Evolutionary conservation across 2,329 filamentous ascomycete species (phyloP), one percentile per base, ranked within the genome.

Genomic region (Xylaria sp.): DNA sequence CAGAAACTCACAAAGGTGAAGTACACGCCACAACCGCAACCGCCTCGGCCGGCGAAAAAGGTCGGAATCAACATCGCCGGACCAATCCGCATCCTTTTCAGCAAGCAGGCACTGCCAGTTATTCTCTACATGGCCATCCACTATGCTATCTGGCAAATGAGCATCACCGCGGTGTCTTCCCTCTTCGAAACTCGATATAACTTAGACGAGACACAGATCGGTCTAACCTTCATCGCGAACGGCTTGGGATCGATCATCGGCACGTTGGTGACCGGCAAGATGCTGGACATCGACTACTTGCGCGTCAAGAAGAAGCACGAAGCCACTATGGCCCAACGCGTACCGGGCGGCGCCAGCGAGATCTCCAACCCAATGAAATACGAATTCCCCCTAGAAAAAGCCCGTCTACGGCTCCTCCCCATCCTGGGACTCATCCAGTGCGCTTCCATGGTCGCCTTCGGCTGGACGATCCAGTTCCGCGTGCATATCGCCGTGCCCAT

Each of bases 131-230:
- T 81, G 3, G 77, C 77, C 0, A 66, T 82, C 2, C 78, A 81
- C 68, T 83, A 83, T 59, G 74, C 79, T 0, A 76, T 80, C 6
- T 83, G 79, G 78, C 79, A 82, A 58, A 82, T 83, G 78, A 78
- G 75, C 64, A 81, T 82, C 59, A 81, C 81, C 0, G 77, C 76
- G 42, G 79, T 81, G 74, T 80, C 81, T 0, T 75, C 75, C 0
- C 72, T 83, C 0, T 80, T 83, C 64, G 65, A 77, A 39, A 60
- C 66, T 0, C 66, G 64, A 3, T 83, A 83, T 59, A 71, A 71
- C 6, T 70, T 81, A 0, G 68, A 58, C 3, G 76, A 78, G 58
- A 76, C 74, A 3, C 72, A 81, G 48, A 76, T 80, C 11, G 80
- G 80, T 0, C 68, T 82, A 1, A 78, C 78, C 0, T 84, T 83